Percentiles rank a stretch among this genome's conserved stretches.
These are phyloP conservation scores for Penicillium macrosclerotiorum DNA, from an alignment of 495 filamentous ascomycete species.

Conservation along the genomic window DNA sequence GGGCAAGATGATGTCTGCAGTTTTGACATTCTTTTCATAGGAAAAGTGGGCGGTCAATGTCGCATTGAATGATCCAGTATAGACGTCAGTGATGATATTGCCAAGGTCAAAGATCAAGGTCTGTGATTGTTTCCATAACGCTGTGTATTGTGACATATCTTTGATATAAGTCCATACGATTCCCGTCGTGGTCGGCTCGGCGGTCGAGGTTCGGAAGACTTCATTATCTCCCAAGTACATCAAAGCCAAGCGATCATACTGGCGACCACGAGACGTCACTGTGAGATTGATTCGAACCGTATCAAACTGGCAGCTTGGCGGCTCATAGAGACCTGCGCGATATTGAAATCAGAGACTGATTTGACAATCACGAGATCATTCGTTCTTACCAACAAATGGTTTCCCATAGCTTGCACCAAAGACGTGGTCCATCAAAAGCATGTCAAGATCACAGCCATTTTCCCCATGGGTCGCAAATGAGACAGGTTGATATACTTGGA, in stretches of 20 bases:
- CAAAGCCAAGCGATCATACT: slow-evolving; percentile 77
- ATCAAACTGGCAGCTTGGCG: slow-evolving; percentile 73
- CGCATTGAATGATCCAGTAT: slow-evolving; percentile 80
- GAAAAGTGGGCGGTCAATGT: slow-evolving; percentile 76
- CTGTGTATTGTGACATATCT: slow-evolving; percentile 74
- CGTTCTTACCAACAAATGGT: slow-evolving; percentile 69
- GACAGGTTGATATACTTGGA: slow-evolving; percentile 69
- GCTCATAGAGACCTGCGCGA: slow-evolving; percentile 59
- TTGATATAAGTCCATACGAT: slow-evolving; percentile 79
- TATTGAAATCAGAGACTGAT: not conserved
- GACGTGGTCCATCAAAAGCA: slow-evolving; percentile 65
- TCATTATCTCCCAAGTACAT: slow-evolving; percentile 82
- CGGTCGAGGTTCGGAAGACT: slow-evolving; percentile 83
- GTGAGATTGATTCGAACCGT: slow-evolving; percentile 80
- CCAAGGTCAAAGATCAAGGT: slow-evolving; percentile 83
- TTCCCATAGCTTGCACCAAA: slow-evolving; percentile 77
- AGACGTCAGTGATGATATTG: slow-evolving; percentile 70
- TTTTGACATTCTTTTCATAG: slow-evolving; percentile 38
- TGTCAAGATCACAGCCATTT: slow-evolving; percentile 44
- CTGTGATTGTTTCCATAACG: slow-evolving; percentile 64
- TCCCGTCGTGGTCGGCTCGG: slow-evolving; percentile 70
- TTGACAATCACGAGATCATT: not conserved
- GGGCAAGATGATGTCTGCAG: slow-evolving; percentile 69
- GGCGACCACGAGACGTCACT: slow-evolving; percentile 67
- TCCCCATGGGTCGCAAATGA: slow-evolving; percentile 34